phyloP scores from a whole-genome alignment of 2,329 filamentous ascomycete genomes.

The Fusarium liriodendri region DNA sequence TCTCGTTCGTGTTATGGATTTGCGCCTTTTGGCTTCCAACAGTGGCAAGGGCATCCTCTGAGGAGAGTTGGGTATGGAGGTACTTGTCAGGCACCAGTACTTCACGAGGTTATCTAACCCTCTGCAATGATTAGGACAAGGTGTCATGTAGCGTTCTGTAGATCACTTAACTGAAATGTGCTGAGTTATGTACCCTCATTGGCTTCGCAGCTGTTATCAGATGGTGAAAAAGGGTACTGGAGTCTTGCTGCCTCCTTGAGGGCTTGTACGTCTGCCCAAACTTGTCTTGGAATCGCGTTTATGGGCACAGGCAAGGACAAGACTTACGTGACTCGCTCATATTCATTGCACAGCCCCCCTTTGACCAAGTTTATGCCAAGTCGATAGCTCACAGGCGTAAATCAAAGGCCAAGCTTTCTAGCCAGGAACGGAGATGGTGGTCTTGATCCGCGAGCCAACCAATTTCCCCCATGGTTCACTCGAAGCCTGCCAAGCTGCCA shows the following conservation, averaged over 20 bases:
- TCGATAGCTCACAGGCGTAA: background rate
- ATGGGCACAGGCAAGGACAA: background rate
- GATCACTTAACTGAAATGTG: background rate
- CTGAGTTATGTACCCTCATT: background rate
- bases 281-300: background rate
- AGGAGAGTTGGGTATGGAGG: background rate
- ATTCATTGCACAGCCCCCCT: background rate
- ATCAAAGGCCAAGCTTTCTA: background rate
- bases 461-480: background rate
- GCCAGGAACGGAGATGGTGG: background rate
- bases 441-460: background rate
- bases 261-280: background rate
- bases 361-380: background rate
- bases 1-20: background rate
- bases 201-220: background rate
- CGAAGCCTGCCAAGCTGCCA: background rate
- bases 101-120: background rate
- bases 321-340: background rate
- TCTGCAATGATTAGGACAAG: background rate
- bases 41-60: background rate
- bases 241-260: background rate
- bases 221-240: background rate
- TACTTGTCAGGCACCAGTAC: background rate
- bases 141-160: background rate
- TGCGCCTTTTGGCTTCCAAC: background rate